Base-by-base conservation (phyloP, 2,329 filamentous ascomycete species). In the Colletotrichum navitas region DNA sequence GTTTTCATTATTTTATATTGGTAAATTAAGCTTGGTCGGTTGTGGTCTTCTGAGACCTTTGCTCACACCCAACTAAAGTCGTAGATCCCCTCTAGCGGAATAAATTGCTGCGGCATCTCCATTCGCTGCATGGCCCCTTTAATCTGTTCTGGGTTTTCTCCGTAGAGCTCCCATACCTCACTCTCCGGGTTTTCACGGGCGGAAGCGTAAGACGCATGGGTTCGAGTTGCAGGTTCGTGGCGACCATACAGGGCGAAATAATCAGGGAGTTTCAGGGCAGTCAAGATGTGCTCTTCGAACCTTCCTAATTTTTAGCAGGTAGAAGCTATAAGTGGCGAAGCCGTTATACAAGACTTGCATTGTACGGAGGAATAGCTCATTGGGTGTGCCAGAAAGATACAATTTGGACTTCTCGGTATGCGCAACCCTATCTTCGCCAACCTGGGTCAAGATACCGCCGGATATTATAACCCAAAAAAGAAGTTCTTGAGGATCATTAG, bases 181-280 rank as follows among this genome's bases (percentile, higher is more conserved):
- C 75, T 66, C 12, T 79, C 76, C 0, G 78, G 77, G 10, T 78
- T 66, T 36, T 77, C 79, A 8, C 69, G 34, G 16, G 78, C 74
- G 45, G 78, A 82, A 29, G 78, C 76, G 12, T 74, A 71, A 10
- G 78, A 67, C 0, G 77, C 79, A 24, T 79, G 74, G 26, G 68
- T 68, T 7, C 75, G 74, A 7, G 74, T 75, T 8, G 65, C 66
- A 0, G 81, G 81, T 60, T 82, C 78, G 24, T 74, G 74, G 39
- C 75, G 75, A 43, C 79, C 80, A 62, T 78, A 79, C 26, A 75
- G 61, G 10, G 76, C 74, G 52, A 82, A 82, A 69, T 80, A 83
- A 2, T 74, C 68, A 0, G 79, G 78, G 55, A 80, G 74, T 61
- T 74, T 71, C 12, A 74, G 34, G 29, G 76, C 70, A 14, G 76